phyloP scores from a whole-genome alignment of 208 protist species.

The Trypanosoma scelopori region DNA sequence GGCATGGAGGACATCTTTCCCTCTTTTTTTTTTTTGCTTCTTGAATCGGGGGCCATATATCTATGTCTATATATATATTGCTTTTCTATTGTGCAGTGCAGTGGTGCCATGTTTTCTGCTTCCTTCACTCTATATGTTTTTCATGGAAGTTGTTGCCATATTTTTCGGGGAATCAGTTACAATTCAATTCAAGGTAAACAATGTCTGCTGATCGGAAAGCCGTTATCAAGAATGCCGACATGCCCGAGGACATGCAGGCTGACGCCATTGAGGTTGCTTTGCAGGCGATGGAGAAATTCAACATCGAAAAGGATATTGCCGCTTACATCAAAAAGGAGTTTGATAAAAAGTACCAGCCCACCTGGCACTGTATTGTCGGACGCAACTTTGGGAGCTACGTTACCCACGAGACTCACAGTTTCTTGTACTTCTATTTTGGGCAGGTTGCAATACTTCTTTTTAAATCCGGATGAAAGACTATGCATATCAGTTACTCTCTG shows the following conservation, averaged over 20 bases:
- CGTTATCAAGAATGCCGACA: slow-evolving; percentile 95
- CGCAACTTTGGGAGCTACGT: slow-evolving; percentile 99
- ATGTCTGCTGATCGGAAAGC: slow-evolving; percentile 86
- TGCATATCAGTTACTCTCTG: slow-evolving; percentile 5
- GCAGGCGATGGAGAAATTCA: slow-evolving; percentile 98
- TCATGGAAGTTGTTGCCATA: slow-evolving; percentile 5
- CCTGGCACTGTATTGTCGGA: slow-evolving; percentile 99
- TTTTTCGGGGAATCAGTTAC: not conserved
- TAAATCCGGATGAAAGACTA: slow-evolving; percentile 71
- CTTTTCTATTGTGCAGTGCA: not conserved
- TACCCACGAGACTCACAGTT: slow-evolving; percentile 99
- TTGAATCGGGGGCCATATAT: too few species aligned
- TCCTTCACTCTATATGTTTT: not conserved
- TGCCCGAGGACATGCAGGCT: slow-evolving; percentile 96
- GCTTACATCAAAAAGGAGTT: slow-evolving; percentile 99
- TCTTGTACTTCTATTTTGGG: slow-evolving; percentile 99
- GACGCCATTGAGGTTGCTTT: slow-evolving; percentile 98
- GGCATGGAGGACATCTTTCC: too few species aligned
- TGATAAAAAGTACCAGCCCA: slow-evolving; percentile 99
- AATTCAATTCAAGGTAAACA: slow-evolving; percentile 5
- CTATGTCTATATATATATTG: too few species aligned
- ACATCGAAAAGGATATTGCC: slow-evolving; percentile 99
- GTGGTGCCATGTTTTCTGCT: not conserved
- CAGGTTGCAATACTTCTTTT: slow-evolving; percentile 99
- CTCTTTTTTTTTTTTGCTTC: too few species aligned